A percentile compares a stretch with the other conserved stretches of the same genome.
These are phyloP conservation scores for Skeletonema marinoi DNA, from an alignment of 108 stramenopile genomes.

Conservation along the genomic window DNA sequence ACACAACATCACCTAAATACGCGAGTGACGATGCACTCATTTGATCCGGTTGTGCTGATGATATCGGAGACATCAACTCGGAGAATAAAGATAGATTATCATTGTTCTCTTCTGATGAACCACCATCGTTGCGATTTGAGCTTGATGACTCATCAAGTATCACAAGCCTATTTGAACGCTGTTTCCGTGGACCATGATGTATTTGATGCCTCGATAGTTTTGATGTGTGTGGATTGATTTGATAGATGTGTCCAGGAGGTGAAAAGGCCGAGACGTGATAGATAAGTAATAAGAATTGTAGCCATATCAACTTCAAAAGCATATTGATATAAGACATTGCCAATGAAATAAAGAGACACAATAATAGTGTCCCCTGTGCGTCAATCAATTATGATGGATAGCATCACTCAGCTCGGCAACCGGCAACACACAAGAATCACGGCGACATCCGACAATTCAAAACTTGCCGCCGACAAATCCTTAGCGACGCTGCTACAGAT, in stretches of 20 bases:
- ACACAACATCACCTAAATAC: constrained; percentile 86
- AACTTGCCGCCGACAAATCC: no score
- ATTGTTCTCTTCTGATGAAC: not conserved
- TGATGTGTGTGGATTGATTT: not conserved
- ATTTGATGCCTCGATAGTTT: not conserved
- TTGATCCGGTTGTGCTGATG: constrained; percentile 56
- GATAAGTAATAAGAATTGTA: no score
- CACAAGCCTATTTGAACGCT: not conserved
- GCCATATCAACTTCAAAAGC: no score
- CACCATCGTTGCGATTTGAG: not conserved
- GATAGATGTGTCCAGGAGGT: not conserved
- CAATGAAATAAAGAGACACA: no score
- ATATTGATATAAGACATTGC: no score
- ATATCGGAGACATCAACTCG: constrained; percentile 41
- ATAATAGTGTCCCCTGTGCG: no score
- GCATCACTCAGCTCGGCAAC: no score
- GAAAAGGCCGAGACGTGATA: not conserved
- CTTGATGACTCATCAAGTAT: not conserved
- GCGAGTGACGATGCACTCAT: constrained; percentile 83
- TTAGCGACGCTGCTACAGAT: no score
- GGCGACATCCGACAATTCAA: no score
- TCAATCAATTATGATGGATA: no score
- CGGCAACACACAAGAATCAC: no score
- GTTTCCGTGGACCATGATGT: not conserved
- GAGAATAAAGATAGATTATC: not conserved